Conservation (phyloP, 208 protist genomes). For the Acanthamoeba lenticulata region DNA sequence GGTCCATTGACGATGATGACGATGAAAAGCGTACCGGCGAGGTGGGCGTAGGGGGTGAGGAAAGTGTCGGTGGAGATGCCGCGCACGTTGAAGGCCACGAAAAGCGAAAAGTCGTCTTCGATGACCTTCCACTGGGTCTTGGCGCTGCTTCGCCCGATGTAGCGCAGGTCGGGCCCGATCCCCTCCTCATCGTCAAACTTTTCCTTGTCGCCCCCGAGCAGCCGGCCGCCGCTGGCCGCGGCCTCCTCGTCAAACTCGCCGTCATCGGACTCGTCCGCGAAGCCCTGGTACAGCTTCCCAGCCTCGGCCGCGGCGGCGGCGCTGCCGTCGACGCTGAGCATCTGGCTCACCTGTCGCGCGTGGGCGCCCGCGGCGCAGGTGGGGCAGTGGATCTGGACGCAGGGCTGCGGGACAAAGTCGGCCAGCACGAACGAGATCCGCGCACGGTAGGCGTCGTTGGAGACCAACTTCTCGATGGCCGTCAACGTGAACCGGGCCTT, state of each 20-base stretch:
- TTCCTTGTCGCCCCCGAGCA: background rate
- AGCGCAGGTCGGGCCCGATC: background rate
- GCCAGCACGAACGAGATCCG: slow-evolving; percentile 31
- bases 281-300: background rate
- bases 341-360: background rate
- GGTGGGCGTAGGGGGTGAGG: slow-evolving; percentile 29
- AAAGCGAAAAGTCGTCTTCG: slow-evolving; percentile 8
- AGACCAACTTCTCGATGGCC: slow-evolving; percentile 44
- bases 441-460: background rate
- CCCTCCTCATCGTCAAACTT: slow-evolving; percentile 31
- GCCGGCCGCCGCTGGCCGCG: background rate
- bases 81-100: slow-evolving; percentile 25
- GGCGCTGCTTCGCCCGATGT: background rate
- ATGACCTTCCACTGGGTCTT: slow-evolving; percentile 33
- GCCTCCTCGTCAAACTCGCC: background rate
- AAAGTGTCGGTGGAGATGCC: slow-evolving; percentile 43
- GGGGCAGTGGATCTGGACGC: slow-evolving; percentile 25
- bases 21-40: background rate
- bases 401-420: background rate
- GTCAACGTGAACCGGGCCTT: slow-evolving; percentile 40
- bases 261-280: background rate
- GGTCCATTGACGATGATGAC: background rate
- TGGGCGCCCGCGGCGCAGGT: background rate
- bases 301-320: background rate
- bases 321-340: background rate